Evolutionary conservation across 176 grass and related monocot genomes (phyloP).

Genomic region (Ananas comosus): DNA sequence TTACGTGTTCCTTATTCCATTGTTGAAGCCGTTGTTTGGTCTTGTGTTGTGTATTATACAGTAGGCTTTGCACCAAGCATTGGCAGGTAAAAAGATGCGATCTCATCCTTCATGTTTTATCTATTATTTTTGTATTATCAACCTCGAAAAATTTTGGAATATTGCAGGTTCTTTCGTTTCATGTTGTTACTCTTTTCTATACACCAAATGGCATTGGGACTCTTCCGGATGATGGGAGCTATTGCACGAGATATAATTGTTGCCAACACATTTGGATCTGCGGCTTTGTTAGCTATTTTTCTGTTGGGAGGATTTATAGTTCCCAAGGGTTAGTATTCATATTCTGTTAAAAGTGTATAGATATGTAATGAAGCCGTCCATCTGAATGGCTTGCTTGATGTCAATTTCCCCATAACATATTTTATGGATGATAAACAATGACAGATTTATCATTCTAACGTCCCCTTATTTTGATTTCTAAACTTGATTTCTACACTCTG

Average conservation of each 20-base stretch:
- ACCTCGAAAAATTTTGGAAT: neutral
- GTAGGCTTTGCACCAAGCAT: slow-evolving; percentile 57
- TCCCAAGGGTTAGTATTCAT: slow-evolving; percentile 40
- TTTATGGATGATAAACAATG: neutral
- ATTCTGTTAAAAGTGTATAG: neutral
- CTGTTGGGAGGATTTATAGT: slow-evolving; percentile 66
- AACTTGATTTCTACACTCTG: neutral
- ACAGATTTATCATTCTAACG: neutral
- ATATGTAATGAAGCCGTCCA: neutral
- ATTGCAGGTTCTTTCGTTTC: slow-evolving; percentile 54
- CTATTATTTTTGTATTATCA: neutral
- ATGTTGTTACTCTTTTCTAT: slow-evolving; percentile 53
- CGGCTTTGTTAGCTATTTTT: slow-evolving; percentile 41
- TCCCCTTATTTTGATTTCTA: neutral
- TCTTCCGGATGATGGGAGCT: slow-evolving; percentile 67
- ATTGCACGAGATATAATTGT: slow-evolving; percentile 50
- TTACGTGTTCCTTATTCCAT: slow-evolving; percentile 61
- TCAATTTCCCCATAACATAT: neutral
- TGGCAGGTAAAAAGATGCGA: slow-evolving; percentile 31
- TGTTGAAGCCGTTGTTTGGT: slow-evolving; percentile 61
- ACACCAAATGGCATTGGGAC: slow-evolving; percentile 77
- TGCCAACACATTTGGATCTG: slow-evolving; percentile 62
- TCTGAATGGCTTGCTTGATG: neutral
- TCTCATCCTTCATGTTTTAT: neutral
- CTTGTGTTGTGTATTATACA: slow-evolving; percentile 61